Evolutionary conservation across 306 rosid species (phyloP), one percentile per base, ranked within the genome.

Genomic region (Vigna unguiculata): DNA sequence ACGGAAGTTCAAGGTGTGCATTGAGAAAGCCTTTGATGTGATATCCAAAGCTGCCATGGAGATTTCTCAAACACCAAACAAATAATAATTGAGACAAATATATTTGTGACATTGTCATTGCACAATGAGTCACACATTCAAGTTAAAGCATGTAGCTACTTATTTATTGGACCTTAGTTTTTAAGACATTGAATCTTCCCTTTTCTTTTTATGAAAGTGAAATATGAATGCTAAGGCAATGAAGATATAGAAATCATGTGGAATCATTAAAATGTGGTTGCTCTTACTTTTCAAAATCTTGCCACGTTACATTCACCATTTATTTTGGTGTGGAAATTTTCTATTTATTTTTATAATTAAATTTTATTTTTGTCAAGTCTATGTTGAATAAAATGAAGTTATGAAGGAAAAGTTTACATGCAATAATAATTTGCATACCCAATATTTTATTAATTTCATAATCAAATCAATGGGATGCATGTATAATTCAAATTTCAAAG

Each of bases 1-100:
- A 19, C 72, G 80, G 0, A 81, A 75, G 38, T 74, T 88, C 47
- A 81, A 72, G 75, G 24, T 52, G 1, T 86, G 88, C 77, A 59
- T 90, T 16, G 88, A 90, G 71, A 81, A 83, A 34, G 89, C 92
- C 41, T 70, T 63, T 21, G 83, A 88, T 21, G 72, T 45, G 68
- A 84, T 90, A 36, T 59, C 34, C 32, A 55, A 81, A 66, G 85
- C 85, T 43, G 72, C 87, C 20, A 43, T 58, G 74, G 74, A 47
- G 43, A 78, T 20, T 11, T 66, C 75, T 15, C 32, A 40, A 57
- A 80, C 15, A n/a, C 67, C 77, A 25, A 14, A 5, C 9, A 38
- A 25, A 28, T 22, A 43, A 57, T 69, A 77, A 15, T 28, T 5
- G 12, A n/a, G 14, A n/a, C 21, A 51, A 34, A 34, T 34, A 34